Evolutionary conservation across 352 stramenopile genomes (phyloP).

Genomic region (Phytophthora boehmeriae): DNA sequence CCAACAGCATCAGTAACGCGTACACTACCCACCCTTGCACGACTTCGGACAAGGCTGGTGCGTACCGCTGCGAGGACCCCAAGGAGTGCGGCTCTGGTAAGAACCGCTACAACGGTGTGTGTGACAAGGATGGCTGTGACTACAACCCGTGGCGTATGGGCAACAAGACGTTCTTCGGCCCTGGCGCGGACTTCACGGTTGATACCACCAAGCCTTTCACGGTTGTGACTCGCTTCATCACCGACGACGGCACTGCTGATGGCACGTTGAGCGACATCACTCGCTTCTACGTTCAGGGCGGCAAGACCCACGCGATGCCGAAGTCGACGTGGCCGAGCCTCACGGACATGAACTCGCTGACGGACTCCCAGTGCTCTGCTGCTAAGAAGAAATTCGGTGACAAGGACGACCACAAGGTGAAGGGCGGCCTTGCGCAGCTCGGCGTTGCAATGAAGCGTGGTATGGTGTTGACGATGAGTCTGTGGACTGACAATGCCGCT

Average conservation of each 20-base stretch:
- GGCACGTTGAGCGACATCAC: neutral
- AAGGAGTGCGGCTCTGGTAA: neutral
- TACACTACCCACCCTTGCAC: conserved; percentile 42
- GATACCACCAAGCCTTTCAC: neutral
- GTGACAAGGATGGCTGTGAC: conserved; percentile 3
- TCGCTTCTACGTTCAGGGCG: conserved; percentile 1
- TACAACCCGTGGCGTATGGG: conserved; percentile 1
- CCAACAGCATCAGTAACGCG: conserved; percentile 29
- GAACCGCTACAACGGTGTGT: neutral
- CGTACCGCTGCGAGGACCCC: neutral
- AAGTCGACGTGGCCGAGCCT: neutral
- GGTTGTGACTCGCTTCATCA: conserved; percentile 5
- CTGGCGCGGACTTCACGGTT: neutral
- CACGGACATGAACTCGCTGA: conserved; percentile 5
- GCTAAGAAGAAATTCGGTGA: conserved; percentile 1
- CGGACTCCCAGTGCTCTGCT: neutral
- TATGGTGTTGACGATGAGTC: conserved; percentile 4
- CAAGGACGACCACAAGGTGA: neutral
- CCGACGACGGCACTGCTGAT: neutral
- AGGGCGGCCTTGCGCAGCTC: neutral
- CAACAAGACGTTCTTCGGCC: conserved; percentile 3
- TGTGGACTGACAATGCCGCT: neutral
- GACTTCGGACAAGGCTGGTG: neutral
- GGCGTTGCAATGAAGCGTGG: conserved; percentile 1
- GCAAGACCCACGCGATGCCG: neutral